Percentiles rank a stretch among this genome's conserved stretches.
Conservation (phyloP, 208 protist genomes). For the Naegleria fowleri region DNA sequence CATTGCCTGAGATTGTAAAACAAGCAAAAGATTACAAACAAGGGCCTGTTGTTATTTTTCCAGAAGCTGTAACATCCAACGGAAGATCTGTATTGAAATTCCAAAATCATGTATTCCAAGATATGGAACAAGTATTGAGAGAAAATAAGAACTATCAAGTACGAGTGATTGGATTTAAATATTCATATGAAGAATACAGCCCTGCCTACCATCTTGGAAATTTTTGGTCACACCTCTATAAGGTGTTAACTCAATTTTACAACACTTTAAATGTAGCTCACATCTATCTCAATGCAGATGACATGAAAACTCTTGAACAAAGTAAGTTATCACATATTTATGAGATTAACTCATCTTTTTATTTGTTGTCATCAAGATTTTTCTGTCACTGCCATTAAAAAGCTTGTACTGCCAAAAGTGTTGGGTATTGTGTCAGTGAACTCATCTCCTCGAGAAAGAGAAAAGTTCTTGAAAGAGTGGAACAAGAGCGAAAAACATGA, state of each 20-base stretch:
- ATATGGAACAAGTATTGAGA: conserved; percentile 3
- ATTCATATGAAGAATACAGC: background rate
- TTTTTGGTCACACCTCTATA: background rate
- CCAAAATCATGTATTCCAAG: background rate
- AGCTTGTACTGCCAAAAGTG: background rate
- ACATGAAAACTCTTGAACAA: background rate
- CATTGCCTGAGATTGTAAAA: background rate
- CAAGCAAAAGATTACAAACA: background rate
- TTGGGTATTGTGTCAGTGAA: background rate
- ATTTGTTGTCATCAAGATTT: background rate
- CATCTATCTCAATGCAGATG: background rate
- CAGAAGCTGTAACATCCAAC: background rate
- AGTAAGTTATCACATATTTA: background rate
- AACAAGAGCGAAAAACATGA: background rate
- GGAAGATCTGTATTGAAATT: background rate
- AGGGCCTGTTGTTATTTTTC: background rate
- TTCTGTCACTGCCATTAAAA: background rate
- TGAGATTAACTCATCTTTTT: background rate
- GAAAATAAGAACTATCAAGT: background rate
- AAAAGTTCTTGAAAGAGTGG: background rate
- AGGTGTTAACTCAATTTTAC: background rate
- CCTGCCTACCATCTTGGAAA: background rate
- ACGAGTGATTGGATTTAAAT: background rate
- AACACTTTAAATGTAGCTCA: background rate
- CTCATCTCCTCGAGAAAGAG: background rate